These are phyloP conservation scores for Globisporangium orthogonon DNA, from an alignment of 352 stramenopile species.

Conservation along the genomic window DNA sequence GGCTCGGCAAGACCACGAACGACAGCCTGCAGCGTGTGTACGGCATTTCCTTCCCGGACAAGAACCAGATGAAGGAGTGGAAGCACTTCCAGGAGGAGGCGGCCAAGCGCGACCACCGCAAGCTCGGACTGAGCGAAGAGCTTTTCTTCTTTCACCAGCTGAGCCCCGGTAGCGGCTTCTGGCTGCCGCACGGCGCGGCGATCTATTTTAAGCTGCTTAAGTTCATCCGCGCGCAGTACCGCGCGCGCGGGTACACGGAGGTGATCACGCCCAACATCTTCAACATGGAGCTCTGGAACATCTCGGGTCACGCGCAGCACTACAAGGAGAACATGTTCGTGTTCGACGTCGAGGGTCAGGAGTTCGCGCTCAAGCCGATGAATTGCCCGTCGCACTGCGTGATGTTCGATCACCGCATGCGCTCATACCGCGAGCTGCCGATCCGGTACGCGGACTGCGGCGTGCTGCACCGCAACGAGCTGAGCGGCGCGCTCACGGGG, in stretches of 20 bases:
- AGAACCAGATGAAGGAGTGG: slow-evolving; percentile 82
- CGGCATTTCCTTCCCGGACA: slow-evolving; percentile 93
- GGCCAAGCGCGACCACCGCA: slow-evolving; percentile 94
- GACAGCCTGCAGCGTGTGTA: slow-evolving; percentile 96
- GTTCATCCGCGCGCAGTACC: slow-evolving; percentile 84
- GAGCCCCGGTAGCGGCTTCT: slow-evolving; percentile 96
- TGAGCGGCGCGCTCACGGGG: slow-evolving; percentile 93
- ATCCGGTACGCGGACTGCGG: slow-evolving; percentile 94
- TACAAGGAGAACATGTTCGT: slow-evolving; percentile 97
- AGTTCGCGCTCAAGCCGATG: slow-evolving; percentile 98
- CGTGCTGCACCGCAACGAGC: slow-evolving; percentile 94
- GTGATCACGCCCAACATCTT: slow-evolving; percentile 97
- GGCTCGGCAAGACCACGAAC: slow-evolving; percentile 95
- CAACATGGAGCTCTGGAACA: slow-evolving; percentile 98
- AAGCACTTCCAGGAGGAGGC: slow-evolving; percentile 91
- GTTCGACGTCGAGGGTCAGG: slow-evolving; percentile 84
- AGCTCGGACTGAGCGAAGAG: slow-evolving; percentile 93
- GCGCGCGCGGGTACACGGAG: slow-evolving; percentile 91
- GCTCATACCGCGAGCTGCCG: slow-evolving; percentile 94
- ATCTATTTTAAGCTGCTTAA: slow-evolving; percentile 97
- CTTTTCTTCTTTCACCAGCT: slow-evolving; percentile 95
- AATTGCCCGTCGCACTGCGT: slow-evolving; percentile 98
- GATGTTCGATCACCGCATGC: slow-evolving; percentile 96
- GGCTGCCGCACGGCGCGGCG: slow-evolving; percentile 94
- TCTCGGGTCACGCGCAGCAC: slow-evolving; percentile 95